Conservation (phyloP, 2,329 filamentous ascomycete species). For the Pezicula carpinea region DNA sequence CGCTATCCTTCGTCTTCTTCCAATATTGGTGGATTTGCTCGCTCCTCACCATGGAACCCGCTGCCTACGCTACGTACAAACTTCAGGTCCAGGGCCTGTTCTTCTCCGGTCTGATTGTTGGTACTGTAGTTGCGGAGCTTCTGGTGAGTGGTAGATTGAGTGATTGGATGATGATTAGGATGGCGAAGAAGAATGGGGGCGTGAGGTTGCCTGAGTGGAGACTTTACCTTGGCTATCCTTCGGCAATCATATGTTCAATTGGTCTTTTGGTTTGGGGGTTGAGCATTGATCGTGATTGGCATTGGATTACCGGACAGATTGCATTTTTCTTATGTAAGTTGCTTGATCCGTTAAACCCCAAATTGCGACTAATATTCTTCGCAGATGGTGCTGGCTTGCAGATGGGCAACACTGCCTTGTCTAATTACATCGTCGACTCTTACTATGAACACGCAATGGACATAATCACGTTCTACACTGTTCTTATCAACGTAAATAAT, state of each 20-base stretch:
- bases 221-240: slow-evolving; percentile 51
- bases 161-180: slow-evolving; percentile 42
- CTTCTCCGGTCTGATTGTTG: slow-evolving; percentile 48
- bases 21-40: slow-evolving; percentile 48
- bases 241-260: slow-evolving; percentile 40
- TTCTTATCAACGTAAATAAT: slow-evolving; percentile 46
- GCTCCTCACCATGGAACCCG: slow-evolving; percentile 10
- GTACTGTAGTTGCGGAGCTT: slow-evolving; percentile 46
- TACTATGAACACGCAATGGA: slow-evolving; percentile 52
- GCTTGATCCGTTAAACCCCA: not conserved
- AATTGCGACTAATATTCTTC: not conserved
- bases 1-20: slow-evolving; percentile 45
- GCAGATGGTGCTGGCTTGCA: slow-evolving; percentile 50
- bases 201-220: slow-evolving; percentile 48
- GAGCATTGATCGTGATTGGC: slow-evolving; percentile 45
- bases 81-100: slow-evolving; percentile 44
- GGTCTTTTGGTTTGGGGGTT: slow-evolving; percentile 51
- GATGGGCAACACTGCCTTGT: slow-evolving; percentile 49
- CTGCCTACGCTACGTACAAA: slow-evolving; percentile 32
- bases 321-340: slow-evolving; percentile 49
- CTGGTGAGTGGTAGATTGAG: slow-evolving; percentile 48
- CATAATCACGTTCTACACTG: slow-evolving; percentile 49
- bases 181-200: slow-evolving; percentile 39
- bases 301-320: slow-evolving; percentile 53
- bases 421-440: slow-evolving; percentile 49